These are phyloP conservation scores for Botryosphaeria dothidea DNA, from an alignment of 2,329 filamentous ascomycete genomes.

Conservation along the genomic window DNA sequence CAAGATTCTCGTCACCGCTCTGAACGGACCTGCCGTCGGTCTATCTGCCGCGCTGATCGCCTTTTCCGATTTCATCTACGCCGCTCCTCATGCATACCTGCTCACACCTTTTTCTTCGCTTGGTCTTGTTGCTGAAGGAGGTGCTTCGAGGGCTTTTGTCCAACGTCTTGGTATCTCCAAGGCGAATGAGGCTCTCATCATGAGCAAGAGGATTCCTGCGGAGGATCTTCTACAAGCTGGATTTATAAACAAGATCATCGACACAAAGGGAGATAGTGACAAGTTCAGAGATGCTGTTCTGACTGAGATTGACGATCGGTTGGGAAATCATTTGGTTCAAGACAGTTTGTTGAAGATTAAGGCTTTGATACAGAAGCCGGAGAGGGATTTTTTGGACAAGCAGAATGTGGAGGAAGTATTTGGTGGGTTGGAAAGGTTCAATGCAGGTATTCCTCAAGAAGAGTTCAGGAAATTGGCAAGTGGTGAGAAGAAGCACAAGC, in stretches of 20 bases:
- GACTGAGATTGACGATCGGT: constrained; percentile 74
- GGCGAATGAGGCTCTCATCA: constrained; percentile 90
- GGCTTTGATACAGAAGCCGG: constrained; percentile 73
- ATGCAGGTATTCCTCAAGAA: constrained; percentile 77
- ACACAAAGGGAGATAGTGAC: constrained; percentile 61
- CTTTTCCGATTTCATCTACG: constrained; percentile 92
- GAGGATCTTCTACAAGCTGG: constrained; percentile 74
- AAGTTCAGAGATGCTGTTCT: constrained; percentile 73
- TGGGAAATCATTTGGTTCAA: constrained; percentile 78
- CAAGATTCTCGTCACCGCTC: constrained; percentile 86
- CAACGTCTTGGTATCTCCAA: constrained; percentile 75
- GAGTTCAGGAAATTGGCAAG: constrained; percentile 84
- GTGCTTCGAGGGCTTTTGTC: constrained; percentile 75
- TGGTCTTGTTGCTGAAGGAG: constrained; percentile 87
- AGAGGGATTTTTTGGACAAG: constrained; percentile 69
- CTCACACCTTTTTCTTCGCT: constrained; percentile 90
- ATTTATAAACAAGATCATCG: constrained; percentile 84
- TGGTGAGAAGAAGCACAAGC: constrained; percentile 92
- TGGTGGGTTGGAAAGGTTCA: constrained; percentile 77
- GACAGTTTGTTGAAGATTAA: constrained; percentile 84
- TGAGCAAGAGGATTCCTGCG: constrained; percentile 75
- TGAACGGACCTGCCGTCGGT: constrained; percentile 90
- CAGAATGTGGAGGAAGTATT: constrained; percentile 86
- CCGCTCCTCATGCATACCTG: constrained; percentile 75
- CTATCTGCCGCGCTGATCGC: constrained; percentile 81